These are phyloP conservation scores for Hypoxylon sp. DNA, from an alignment of 2,329 filamentous ascomycete species.

Conservation along the genomic window DNA sequence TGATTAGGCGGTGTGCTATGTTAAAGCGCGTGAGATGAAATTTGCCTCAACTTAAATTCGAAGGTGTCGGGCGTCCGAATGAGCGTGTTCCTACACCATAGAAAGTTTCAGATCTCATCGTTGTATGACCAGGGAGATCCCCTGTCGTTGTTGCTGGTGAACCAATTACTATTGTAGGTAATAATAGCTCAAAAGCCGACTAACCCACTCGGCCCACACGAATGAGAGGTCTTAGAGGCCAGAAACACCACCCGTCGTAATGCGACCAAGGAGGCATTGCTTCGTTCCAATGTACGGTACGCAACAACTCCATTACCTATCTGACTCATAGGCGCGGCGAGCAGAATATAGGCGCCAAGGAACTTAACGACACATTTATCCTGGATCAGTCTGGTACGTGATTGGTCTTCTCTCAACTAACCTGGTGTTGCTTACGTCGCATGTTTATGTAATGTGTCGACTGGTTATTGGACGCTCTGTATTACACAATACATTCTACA, in stretches of 20 bases:
- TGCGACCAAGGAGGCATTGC: slow-evolving; percentile 4
- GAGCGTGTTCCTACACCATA: slow-evolving; percentile 8
- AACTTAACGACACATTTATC: slow-evolving; percentile 18
- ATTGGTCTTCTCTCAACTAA: slow-evolving; percentile 23
- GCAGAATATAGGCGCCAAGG: slow-evolving; percentile 28
- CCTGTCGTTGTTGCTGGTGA: slow-evolving; percentile 9
- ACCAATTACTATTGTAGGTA: slow-evolving; percentile 17
- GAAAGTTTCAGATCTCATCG: slow-evolving; percentile 25
- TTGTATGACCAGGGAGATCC: slow-evolving; percentile 7
- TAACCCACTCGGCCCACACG: neutral
- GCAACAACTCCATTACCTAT: slow-evolving; percentile 16
- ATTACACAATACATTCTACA: slow-evolving; percentile 18
- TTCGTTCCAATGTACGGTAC: neutral
- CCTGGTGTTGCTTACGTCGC: slow-evolving; percentile 30
- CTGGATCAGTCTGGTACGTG: slow-evolving; percentile 10
- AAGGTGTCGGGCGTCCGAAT: neutral
- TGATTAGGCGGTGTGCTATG: slow-evolving; percentile 24
- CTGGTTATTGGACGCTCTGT: slow-evolving; percentile 31
- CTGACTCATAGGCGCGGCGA: slow-evolving; percentile 37
- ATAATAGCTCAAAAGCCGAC: slow-evolving; percentile 19
- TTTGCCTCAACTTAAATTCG: slow-evolving; percentile 13
- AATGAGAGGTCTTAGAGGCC: slow-evolving; percentile 9
- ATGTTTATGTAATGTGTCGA: slow-evolving; percentile 39
- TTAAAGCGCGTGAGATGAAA: slow-evolving; percentile 21
- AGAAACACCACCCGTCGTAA: slow-evolving; percentile 7